Conservation (phyloP, 208 protist species). For the Porcisia hertigi region DNA sequence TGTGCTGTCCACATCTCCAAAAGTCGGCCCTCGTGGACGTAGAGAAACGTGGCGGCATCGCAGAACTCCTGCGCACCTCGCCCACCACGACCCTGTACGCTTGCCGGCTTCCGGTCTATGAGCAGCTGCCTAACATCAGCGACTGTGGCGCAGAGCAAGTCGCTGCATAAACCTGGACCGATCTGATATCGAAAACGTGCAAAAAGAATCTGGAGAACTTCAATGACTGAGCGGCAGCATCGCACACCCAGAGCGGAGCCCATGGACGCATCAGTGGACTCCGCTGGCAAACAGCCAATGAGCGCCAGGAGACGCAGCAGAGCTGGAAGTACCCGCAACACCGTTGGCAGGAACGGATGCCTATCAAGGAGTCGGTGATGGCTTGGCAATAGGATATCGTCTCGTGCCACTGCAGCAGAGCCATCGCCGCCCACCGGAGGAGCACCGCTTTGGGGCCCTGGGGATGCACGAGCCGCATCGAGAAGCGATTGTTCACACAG, state of each 20-base stretch:
- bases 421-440: background rate
- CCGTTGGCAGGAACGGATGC: conserved; percentile 20
- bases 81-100: background rate
- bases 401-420: background rate
- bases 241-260: background rate
- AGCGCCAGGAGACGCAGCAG: conserved; percentile 11
- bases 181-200: conserved; percentile 20
- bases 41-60: conserved; percentile 27
- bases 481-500: conserved; percentile 45
- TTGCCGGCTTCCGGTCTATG: background rate
- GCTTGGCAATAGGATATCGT: conserved; percentile 15
- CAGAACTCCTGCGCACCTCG: background rate
- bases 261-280: background rate
- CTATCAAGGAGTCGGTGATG: conserved; percentile 12
- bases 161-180: conserved; percentile 17
- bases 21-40: conserved; percentile 29
- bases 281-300: conserved; percentile 4
- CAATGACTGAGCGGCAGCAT: conserved; percentile 24
- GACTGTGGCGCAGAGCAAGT: conserved; percentile 11
- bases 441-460: too few species aligned
- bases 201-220: conserved; percentile 33
- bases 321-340: conserved; percentile 4
- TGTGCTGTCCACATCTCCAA: conserved; percentile 30
- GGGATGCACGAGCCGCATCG: background rate
- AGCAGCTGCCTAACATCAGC: conserved; percentile 4